Conservation (phyloP, 176 grass and related monocot genomes). For the Bonia amplexicaulis region DNA sequence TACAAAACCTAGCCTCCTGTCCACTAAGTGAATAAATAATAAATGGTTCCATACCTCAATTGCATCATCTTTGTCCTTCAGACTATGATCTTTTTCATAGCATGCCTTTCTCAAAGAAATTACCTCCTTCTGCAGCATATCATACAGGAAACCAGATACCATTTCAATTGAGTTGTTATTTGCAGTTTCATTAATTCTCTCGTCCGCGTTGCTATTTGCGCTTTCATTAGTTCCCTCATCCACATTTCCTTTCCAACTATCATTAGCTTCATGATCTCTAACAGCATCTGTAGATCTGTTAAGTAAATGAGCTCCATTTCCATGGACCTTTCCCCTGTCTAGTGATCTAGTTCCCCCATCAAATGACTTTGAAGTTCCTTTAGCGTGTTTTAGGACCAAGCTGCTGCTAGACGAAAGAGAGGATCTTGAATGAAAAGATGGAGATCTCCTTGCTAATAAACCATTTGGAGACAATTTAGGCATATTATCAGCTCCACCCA, state of each 20-base stretch:
- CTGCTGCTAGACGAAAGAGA: slow-evolving; percentile 80
- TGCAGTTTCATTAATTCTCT: slow-evolving; percentile 42
- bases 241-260: slow-evolving; percentile 60
- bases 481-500: slow-evolving; percentile 82
- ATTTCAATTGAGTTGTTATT: slow-evolving; percentile 59
- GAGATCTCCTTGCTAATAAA: slow-evolving; percentile 71
- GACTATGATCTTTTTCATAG: slow-evolving; percentile 85
- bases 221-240: slow-evolving; percentile 56
- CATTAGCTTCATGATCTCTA: slow-evolving; percentile 49
- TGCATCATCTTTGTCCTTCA: slow-evolving; percentile 96
- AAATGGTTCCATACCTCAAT: slow-evolving; percentile 57
- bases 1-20: neutral
- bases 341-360: slow-evolving; percentile 91
- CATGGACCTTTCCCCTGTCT: slow-evolving; percentile 67
- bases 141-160: slow-evolving; percentile 89
- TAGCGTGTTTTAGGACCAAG: slow-evolving; percentile 84
- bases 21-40: slow-evolving; percentile 10
- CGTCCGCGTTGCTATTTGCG: slow-evolving; percentile 42
- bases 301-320: slow-evolving; percentile 64
- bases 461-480: slow-evolving; percentile 77
- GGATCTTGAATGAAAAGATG: slow-evolving; percentile 93
- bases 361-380: slow-evolving; percentile 98
- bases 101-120: slow-evolving; percentile 85
- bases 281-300: slow-evolving; percentile 81
- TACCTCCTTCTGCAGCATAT: slow-evolving; percentile 97